These are phyloP conservation scores for Athelia sp. DNA, from an alignment of 1,284 basidiomycete genomes.

Conservation along the genomic window DNA sequence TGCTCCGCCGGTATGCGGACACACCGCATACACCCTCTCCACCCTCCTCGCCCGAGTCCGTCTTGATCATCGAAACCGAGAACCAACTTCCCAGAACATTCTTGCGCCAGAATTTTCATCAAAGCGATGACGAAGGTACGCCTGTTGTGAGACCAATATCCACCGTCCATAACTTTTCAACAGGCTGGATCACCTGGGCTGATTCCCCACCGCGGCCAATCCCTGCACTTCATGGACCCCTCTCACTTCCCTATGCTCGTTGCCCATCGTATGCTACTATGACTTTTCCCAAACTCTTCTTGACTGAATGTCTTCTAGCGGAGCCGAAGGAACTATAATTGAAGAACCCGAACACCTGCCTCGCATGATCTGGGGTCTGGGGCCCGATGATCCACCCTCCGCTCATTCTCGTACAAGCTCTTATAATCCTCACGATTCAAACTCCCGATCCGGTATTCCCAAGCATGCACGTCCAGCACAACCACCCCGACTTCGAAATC, in stretches of 20 bases:
- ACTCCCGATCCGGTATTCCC: background rate
- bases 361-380: slow-evolving; percentile 74
- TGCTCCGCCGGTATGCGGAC: slow-evolving; percentile 25
- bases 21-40: slow-evolving; percentile 55
- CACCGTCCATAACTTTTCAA: slow-evolving; percentile 1
- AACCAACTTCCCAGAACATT: slow-evolving; percentile 48
- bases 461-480: background rate
- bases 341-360: slow-evolving; percentile 66
- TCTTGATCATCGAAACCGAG: slow-evolving; percentile 57
- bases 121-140: slow-evolving; percentile 25
- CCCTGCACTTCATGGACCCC: slow-evolving; percentile 79
- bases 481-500: background rate
- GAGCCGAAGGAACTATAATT: slow-evolving; percentile 80
- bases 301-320: slow-evolving; percentile 38
- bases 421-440: slow-evolving; percentile 6
- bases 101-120: slow-evolving; percentile 33
- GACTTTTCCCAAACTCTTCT: slow-evolving; percentile 2
- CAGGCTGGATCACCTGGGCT: slow-evolving; percentile 67
- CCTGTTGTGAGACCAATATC: background rate
- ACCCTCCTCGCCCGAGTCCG: slow-evolving; percentile 64
- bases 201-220: slow-evolving; percentile 75
- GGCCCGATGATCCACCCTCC: slow-evolving; percentile 32
- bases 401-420: slow-evolving; percentile 12
- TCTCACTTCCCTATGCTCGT: slow-evolving; percentile 83
- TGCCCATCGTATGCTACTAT: slow-evolving; percentile 74